A percentile compares a stretch with the other conserved stretches of the same genome.
phyloP scores from a whole-genome alignment of 805 yeast genomes.

The Metschnikowia shivogae region DNA sequence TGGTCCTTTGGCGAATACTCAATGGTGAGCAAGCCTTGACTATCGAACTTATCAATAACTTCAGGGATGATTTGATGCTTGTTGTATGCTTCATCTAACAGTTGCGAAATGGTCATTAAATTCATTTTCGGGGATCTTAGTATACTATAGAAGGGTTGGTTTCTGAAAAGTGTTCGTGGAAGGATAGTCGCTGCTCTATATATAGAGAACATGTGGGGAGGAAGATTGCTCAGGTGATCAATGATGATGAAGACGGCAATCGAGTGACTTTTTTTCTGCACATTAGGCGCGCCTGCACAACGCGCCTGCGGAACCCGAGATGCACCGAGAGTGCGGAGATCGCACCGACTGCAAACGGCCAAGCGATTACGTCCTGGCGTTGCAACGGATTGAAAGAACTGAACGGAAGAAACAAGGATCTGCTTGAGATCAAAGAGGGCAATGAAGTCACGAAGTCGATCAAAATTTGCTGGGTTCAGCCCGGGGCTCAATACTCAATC shows the following conservation, averaged over 20 bases:
- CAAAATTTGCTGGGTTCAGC: no score
- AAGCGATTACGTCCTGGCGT: background rate
- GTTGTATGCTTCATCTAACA: constrained; percentile 46
- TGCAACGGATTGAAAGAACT: no score
- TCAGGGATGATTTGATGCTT: constrained; percentile 52
- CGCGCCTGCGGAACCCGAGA: constrained; percentile 4
- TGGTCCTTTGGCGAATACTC: constrained; percentile 53
- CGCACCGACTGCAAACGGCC: constrained; percentile 1
- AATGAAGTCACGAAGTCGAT: no score
- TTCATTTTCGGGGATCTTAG: constrained; percentile 27
- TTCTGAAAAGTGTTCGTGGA: constrained; percentile 1
- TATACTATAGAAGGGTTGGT: background rate
- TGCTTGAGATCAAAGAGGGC: background rate
- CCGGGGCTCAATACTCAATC: no score
- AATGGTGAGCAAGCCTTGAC: constrained; percentile 59
- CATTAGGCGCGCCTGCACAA: constrained; percentile 6
- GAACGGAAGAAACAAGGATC: background rate
- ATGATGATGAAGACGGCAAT: constrained; percentile 10
- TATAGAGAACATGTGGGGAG: constrained; percentile 11
- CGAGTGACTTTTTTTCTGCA: constrained; percentile 9
- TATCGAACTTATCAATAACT: constrained; percentile 44
- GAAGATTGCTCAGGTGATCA: background rate
- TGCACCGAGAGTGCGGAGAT: constrained; percentile 8
- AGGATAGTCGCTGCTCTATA: constrained; percentile 10
- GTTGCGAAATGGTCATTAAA: constrained; percentile 51